These are phyloP conservation scores for Picea glauca DNA, from an alignment of 75 land plant species.

Conservation along the genomic window DNA sequence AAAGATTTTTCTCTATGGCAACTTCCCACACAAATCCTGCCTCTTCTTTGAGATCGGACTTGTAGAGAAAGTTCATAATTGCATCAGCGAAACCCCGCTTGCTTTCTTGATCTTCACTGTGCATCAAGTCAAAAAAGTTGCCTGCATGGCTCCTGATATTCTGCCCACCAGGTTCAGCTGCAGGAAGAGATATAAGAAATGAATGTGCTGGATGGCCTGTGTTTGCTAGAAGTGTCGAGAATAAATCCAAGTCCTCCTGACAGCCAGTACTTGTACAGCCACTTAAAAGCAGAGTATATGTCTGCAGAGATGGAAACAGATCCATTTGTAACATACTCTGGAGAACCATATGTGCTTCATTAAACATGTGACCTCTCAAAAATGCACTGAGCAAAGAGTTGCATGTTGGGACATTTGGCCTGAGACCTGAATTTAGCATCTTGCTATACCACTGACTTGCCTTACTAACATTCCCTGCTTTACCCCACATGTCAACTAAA, in stretches of 20 bases:
- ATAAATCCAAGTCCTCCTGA: constrained; percentile 36
- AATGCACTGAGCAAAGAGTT: constrained; percentile 92
- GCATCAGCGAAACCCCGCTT: constrained; percentile 95
- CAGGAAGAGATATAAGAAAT: constrained; percentile 66
- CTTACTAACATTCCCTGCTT: constrained; percentile 79
- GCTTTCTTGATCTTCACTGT: constrained; percentile 88
- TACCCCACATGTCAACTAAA: constrained; percentile 95
- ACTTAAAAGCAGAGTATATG: constrained; percentile 84
- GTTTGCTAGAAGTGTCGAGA: constrained; percentile 65
- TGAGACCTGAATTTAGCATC: constrained; percentile 86
- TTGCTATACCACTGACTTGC: constrained; percentile 80
- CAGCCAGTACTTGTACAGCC: constrained; percentile 64
- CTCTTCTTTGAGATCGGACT: constrained; percentile 71
- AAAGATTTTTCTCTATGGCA: constrained; percentile 78
- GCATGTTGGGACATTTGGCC: constrained; percentile 87
- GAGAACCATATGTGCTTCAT: constrained; percentile 57
- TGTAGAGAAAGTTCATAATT: constrained; percentile 85
- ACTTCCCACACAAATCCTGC: constrained; percentile 97
- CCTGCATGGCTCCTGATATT: constrained; percentile 58
- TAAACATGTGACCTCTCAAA: constrained; percentile 54
- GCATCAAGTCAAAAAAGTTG: constrained; percentile 73
- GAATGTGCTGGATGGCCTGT: constrained; percentile 87
- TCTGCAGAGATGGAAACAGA: constrained; percentile 76
- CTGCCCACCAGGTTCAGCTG: constrained; percentile 63
- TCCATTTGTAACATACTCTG: constrained; percentile 64